A percentile compares a stretch with the other conserved stretches of the same genome.
phyloP scores from a whole-genome alignment of 805 yeast species.

The Martiniozyma abietophila region DNA sequence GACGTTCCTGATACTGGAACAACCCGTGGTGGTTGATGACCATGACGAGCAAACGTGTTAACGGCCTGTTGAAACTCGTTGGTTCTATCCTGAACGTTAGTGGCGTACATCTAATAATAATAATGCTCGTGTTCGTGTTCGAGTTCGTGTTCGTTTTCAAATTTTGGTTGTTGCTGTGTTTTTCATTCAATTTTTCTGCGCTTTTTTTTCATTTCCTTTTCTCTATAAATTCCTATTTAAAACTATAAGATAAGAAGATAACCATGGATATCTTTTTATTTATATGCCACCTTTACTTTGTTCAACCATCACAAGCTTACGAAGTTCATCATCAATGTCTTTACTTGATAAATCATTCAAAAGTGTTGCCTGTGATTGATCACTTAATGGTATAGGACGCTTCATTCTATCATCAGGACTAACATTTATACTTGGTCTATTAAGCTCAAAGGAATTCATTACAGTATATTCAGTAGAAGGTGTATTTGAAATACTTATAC shows the following conservation, averaged over 20 bases:
- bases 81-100: slow-evolving; percentile 68
- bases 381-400: too few species aligned
- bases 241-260: neutral
- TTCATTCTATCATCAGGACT: too few species aligned
- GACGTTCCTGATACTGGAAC: neutral
- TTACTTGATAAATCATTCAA: too few species aligned
- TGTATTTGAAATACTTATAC: too few species aligned
- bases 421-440: too few species aligned
- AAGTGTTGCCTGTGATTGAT: too few species aligned
- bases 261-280: slow-evolving; percentile 1
- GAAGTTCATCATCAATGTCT: slow-evolving; percentile 9
- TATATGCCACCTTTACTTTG: slow-evolving; percentile 4
- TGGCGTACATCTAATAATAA: slow-evolving; percentile 20
- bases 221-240: neutral
- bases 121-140: neutral
- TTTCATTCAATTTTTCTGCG: too few species aligned
- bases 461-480: too few species aligned
- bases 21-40: slow-evolving; percentile 11
- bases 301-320: slow-evolving; percentile 1
- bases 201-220: neutral
- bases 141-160: neutral
- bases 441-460: too few species aligned
- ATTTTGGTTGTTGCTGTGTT: too few species aligned
- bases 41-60: slow-evolving; percentile 51
- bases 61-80: slow-evolving; percentile 91